Conservation (phyloP, 441 rosid genomes). For the Manihot esculenta region DNA sequence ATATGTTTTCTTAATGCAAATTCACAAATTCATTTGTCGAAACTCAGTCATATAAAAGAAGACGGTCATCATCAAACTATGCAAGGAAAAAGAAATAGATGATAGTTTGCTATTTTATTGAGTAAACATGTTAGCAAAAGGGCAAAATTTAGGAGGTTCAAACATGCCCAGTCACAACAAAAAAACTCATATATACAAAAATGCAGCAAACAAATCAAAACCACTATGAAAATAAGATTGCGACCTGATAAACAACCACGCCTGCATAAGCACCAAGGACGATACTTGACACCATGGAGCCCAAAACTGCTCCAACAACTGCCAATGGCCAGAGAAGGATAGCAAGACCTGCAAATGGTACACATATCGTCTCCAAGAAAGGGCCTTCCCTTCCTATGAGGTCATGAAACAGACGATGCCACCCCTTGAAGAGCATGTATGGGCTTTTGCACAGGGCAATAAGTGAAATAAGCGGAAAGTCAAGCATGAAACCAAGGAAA, state of each 20-base stretch:
- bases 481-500: conserved; percentile 60
- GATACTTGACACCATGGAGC: conserved; percentile 67
- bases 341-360: conserved; percentile 93
- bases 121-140: not conserved
- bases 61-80: not conserved
- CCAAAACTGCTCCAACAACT: conserved; percentile 84
- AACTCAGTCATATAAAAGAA: too few relatives aligned
- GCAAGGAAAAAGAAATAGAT: not conserved
- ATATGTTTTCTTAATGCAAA: too few relatives aligned
- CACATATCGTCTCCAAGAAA: conserved; percentile 94
- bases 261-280: conserved; percentile 86
- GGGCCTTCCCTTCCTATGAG: conserved; percentile 98
- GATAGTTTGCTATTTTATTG: not conserved
- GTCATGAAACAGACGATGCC: conserved; percentile 90
- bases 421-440: conserved; percentile 89
- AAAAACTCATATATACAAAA: not conserved
- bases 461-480: conserved; percentile 63
- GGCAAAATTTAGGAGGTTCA: not conserved
- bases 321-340: conserved; percentile 95
- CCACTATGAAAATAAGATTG: not conserved
- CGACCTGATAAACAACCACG: conserved; percentile 79
- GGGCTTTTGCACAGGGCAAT: conserved; percentile 80
- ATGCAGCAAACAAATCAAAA: not conserved
- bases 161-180: not conserved
- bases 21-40: not conserved